Conservation (phyloP, 257 asterid species). For the Capsicum chinense region DNA sequence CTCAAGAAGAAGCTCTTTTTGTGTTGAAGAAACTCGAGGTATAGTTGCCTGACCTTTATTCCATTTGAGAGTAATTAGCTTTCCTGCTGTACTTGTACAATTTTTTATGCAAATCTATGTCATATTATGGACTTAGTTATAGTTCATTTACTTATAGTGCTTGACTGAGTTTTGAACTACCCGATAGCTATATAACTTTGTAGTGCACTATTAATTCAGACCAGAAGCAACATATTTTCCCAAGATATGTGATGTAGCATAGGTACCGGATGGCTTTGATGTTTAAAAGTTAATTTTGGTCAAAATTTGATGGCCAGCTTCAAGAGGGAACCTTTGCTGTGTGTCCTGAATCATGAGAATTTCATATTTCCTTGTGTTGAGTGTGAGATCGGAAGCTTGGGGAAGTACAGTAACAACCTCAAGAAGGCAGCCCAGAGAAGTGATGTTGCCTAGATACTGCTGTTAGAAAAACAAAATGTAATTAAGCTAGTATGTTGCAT, state of each 20-base stretch:
- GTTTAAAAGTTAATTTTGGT: neutral
- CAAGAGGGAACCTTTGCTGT: neutral
- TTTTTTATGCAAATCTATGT: neutral
- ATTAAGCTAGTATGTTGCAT: conserved; percentile 14
- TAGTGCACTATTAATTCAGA: neutral
- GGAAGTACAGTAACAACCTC: neutral
- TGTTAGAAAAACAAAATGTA: neutral
- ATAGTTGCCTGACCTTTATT: conserved; percentile 31
- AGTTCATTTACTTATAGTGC: neutral
- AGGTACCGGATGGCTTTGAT: neutral
- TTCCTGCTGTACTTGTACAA: neutral
- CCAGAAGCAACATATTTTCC: conserved; percentile 1
- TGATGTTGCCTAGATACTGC: neutral
- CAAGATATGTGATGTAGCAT: neutral
- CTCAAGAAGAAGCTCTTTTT: conserved; percentile 79
- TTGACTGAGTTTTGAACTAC: neutral
- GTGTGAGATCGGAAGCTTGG: neutral
- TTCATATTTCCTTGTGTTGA: neutral
- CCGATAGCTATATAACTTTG: neutral
- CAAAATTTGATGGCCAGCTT: neutral
- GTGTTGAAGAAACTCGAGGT: conserved; percentile 85
- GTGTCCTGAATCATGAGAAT: neutral
- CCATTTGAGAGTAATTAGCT: neutral
- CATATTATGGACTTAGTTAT: neutral
- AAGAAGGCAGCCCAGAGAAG: neutral